Base-by-base conservation (phyloP, 768 basidiomycete species). In the Tylopilus intermedius region DNA sequence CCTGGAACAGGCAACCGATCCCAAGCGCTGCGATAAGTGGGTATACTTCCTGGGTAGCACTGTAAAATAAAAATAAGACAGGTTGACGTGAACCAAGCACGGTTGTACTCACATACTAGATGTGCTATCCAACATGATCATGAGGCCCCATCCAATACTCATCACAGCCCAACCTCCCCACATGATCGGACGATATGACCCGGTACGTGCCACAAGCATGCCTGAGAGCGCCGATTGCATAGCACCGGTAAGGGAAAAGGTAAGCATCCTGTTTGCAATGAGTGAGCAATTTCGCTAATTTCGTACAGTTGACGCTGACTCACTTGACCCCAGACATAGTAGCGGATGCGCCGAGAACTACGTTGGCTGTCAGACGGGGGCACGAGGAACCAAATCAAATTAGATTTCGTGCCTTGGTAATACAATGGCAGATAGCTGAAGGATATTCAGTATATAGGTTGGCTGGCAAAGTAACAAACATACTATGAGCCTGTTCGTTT, bases 381-480 rank as follows among this genome's bases (percentile, higher is more conserved):
- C 1, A 32, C 14, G 26, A 30, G 9, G 11, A 18, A 24, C n/a
- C 0, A 21, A 22, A 40, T 44, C 29, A 18, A 51, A 26, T 18
- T 21, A 22, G 49, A 22, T 18, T 21, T 8, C 46, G 32, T 51
- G 30, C 66, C 67, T 57, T 75, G 75, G 48, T 70, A 76, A 54
- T 74, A 75, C 47, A 75, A 57, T 4, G 75, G 74, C 33, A 75
- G 47, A 47, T 76, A 74, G 50, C 66, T 69, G 26, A 26, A 37
- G 13, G 47, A 9, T 26, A 5, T 37, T 67, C 27, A 65, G 35
- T 48, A 44, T 11, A 24, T 1, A 26, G 24, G 37, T 33, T 11
- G 41, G 2, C 10, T 5, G 9, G 1, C 4, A 48, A 10, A 15
- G 11, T 13, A 26, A 49, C 7, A 51, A 48, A 53, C 65, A 11